Conservation (phyloP, 139 green algal genomes). For the Volvox africanus region DNA sequence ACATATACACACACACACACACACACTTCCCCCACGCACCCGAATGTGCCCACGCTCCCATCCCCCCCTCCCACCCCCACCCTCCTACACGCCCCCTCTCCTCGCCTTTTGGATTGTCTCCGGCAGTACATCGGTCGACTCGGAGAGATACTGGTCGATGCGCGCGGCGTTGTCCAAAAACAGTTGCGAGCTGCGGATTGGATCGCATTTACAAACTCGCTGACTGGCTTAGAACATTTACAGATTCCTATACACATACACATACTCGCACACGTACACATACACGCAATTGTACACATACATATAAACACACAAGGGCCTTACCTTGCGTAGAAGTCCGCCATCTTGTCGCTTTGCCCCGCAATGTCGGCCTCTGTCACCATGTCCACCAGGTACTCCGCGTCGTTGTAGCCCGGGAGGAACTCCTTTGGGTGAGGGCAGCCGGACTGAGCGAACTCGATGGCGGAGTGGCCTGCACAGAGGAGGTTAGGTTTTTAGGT, state of each 20-base stretch:
- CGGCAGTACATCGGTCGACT: conserved; percentile 33
- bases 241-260: too few species aligned
- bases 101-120: conserved; percentile 41
- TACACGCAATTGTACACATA: too few species aligned
- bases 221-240: too few species aligned
- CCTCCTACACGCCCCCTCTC: background rate
- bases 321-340: conserved; percentile 21
- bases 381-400: conserved; percentile 75
- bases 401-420: conserved; percentile 59
- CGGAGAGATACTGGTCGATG: conserved; percentile 24
- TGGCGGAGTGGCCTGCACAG: conserved; percentile 5
- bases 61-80: background rate
- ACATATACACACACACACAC: too few species aligned
- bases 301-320: too few species aligned
- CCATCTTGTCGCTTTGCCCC: conserved; percentile 20
- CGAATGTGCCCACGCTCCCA: background rate
- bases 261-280: too few species aligned
- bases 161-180: background rate
- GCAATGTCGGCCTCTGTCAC: conserved; percentile 54
- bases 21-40: too few species aligned
- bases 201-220: too few species aligned
- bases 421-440: conserved; percentile 52
- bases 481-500: background rate
- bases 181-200: conserved; percentile 3
- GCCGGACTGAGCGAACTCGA: conserved; percentile 36